Percentiles rank a stretch among this genome's conserved stretches.
Conservation (phyloP, 441 rosid species). For the Gossypium aridum region DNA sequence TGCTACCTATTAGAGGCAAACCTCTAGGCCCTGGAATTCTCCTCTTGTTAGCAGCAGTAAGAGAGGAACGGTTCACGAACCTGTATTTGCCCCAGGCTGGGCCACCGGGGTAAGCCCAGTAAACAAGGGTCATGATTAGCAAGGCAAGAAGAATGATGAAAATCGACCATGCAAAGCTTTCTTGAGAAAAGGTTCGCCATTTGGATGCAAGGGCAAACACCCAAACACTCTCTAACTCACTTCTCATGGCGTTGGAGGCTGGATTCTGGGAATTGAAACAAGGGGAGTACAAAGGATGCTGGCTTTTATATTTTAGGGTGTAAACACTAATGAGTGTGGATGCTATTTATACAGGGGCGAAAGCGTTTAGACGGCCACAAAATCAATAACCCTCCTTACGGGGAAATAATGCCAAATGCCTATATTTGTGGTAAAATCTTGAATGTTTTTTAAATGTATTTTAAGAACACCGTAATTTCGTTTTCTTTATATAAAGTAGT, state of each 20-base stretch:
- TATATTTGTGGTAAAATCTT: too few relatives aligned
- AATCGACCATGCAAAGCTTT: conserved; percentile 36
- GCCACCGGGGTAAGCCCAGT: conserved; percentile 83
- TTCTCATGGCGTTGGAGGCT: conserved; percentile 28
- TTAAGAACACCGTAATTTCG: too few relatives aligned
- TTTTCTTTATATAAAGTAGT: not conserved
- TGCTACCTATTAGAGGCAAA: conserved; percentile 61
- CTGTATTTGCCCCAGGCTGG: conserved; percentile 81
- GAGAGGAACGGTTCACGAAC: conserved; percentile 5
- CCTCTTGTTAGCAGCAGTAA: conserved; percentile 6
- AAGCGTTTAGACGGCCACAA: not conserved
- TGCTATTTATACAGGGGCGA: conserved; percentile 14
- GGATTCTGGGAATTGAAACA: not conserved
- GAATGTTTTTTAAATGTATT: too few relatives aligned
- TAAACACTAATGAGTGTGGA: not conserved
- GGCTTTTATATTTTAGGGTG: conserved; percentile 14
- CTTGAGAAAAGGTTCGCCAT: conserved; percentile 35
- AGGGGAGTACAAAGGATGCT: conserved; percentile 1
- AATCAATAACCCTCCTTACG: not conserved
- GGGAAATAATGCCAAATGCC: not conserved
- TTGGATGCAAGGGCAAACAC: conserved; percentile 55
- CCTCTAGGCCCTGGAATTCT: conserved; percentile 78
- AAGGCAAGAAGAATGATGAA: conserved; percentile 32
- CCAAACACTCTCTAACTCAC: conserved; percentile 51
- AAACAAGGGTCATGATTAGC: conserved; percentile 34